Percentiles rank a stretch among this genome's conserved stretches.
Evolutionary conservation across 164 flowering plant species (phyloP).

Genomic region (Nymphaea colorata): DNA sequence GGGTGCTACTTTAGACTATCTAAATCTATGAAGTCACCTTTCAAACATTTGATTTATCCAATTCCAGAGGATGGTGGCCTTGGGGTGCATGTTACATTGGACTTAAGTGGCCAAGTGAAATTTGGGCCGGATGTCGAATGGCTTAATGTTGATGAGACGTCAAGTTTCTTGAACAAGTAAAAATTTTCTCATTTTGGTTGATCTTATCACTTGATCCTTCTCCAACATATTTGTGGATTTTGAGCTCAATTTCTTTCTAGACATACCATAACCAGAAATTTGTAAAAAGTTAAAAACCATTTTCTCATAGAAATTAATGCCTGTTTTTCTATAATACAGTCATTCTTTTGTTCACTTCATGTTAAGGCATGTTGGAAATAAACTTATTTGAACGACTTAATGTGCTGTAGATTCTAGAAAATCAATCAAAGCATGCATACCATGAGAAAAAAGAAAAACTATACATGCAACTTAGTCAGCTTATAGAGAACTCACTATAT

Average conservation of each 20-base stretch:
- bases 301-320: background rate
- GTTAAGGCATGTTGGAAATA: too few species aligned
- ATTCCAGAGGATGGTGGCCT: constrained; percentile 92
- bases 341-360: too few species aligned
- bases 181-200: background rate
- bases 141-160: constrained; percentile 52
- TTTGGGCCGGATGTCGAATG: constrained; percentile 98
- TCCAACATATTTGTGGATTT: background rate
- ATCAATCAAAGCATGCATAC: too few species aligned
- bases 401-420: too few species aligned
- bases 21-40: constrained; percentile 41
- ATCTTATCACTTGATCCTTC: background rate
- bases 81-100: constrained; percentile 89
- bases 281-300: background rate
- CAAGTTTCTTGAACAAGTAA: constrained; percentile 70
- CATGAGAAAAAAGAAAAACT: too few species aligned
- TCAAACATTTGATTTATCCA: constrained; percentile 77
- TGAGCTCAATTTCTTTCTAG: background rate
- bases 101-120: constrained; percentile 65
- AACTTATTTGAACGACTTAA: too few species aligned
- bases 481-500: too few species aligned
- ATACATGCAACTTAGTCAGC: too few species aligned
- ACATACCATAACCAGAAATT: background rate
- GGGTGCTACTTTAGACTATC: constrained; percentile 83
- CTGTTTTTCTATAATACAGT: background rate